These are phyloP conservation scores for Pyrenophora seminiperda DNA, from an alignment of 2,329 filamentous ascomycete species.

Conservation along the genomic window DNA sequence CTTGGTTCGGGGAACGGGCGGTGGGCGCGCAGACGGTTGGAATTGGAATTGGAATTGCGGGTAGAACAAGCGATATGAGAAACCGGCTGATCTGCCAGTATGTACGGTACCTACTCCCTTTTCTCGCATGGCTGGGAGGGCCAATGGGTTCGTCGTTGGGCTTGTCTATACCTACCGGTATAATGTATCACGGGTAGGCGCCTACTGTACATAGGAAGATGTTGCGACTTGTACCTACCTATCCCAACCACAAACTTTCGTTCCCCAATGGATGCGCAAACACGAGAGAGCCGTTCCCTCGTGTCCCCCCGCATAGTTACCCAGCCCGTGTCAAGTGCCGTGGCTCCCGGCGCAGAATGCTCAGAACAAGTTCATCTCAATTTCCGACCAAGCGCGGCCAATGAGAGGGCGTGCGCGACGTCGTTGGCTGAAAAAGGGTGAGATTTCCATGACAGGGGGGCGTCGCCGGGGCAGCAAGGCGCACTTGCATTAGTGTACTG, in stretches of 20 bases:
- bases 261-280: too few species aligned
- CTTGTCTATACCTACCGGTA: too few species aligned
- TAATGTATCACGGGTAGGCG: too few species aligned
- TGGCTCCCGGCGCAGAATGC: background rate
- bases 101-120: too few species aligned
- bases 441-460: conserved; percentile 38
- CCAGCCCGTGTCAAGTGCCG: too few species aligned
- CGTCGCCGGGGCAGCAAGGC: conserved; percentile 22
- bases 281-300: background rate
- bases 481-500: too few species aligned
- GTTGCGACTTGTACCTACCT: too few species aligned
- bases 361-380: conserved; percentile 20
- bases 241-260: too few species aligned
- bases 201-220: too few species aligned
- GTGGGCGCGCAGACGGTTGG: conserved; percentile 12
- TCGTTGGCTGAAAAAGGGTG: conserved; percentile 15
- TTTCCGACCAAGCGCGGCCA: conserved; percentile 30
- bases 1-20: background rate
- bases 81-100: too few species aligned
- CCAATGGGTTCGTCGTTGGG: background rate
- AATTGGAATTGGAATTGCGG: conserved; percentile 9
- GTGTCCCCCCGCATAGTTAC: too few species aligned
- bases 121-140: too few species aligned
- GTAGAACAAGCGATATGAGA: background rate
- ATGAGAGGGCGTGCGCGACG: conserved; percentile 19